These are phyloP conservation scores for Camelina hispida DNA, from an alignment of 345 rosid genomes.

Conservation along the genomic window DNA sequence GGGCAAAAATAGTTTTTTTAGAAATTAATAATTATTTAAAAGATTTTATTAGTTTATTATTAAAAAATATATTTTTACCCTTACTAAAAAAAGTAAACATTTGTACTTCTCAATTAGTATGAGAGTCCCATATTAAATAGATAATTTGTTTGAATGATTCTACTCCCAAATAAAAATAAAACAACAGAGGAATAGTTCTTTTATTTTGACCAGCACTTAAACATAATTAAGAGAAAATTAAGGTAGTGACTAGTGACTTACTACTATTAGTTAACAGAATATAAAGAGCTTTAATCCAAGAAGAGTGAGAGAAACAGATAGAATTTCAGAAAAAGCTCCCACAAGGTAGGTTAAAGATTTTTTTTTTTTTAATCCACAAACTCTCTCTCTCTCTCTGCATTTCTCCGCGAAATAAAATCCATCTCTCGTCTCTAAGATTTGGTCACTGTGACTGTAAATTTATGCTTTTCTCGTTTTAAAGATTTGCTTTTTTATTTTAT, in stretches of 20 bases:
- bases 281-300: background rate
- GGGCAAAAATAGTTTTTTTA: too few relatives aligned
- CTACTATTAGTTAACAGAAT: background rate
- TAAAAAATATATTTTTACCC: too few relatives aligned
- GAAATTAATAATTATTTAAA: too few relatives aligned
- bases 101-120: too few relatives aligned
- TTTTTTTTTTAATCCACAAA: background rate
- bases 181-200: background rate
- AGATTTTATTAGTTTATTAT: too few relatives aligned
- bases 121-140: too few relatives aligned
- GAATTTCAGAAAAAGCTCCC: conserved; percentile 1
- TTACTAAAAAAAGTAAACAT: too few relatives aligned
- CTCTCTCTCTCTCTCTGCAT: background rate
- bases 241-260: background rate
- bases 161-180: too few relatives aligned
- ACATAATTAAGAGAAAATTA: background rate
- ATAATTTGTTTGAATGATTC: conserved; percentile 5
- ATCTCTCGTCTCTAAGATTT: conserved; percentile 18
- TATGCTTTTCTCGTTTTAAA: background rate
- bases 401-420: background rate
- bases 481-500: conserved; percentile 4
- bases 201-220: conserved; percentile 12
- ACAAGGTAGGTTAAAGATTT: conserved; percentile 32
- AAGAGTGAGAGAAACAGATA: background rate
- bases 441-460: conserved; percentile 19